Conservation (phyloP, 768 basidiomycete species). For the Polyporus arcularius region DNA sequence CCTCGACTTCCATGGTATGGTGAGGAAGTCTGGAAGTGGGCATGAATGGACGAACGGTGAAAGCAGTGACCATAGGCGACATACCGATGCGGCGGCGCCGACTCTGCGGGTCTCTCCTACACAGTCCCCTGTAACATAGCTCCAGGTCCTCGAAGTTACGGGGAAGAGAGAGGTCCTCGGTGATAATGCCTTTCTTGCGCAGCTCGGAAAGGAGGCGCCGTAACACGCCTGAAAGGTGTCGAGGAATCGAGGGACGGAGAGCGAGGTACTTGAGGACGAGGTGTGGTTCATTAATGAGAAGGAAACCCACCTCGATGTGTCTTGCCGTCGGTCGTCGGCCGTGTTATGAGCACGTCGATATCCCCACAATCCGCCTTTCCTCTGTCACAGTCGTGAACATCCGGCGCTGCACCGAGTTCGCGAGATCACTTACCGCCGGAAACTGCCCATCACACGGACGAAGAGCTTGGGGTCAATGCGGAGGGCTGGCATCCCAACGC, state of each 20-base stretch:
- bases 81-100: conserved; percentile 68
- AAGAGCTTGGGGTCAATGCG: conserved; percentile 68
- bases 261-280: neutral
- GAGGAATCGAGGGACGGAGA: neutral
- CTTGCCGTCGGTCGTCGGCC: conserved; percentile 67
- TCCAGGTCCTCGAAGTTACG: conserved; percentile 70
- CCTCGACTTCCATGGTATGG: conserved; percentile 73
- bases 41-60: neutral
- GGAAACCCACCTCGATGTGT: conserved; percentile 63
- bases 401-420: neutral
- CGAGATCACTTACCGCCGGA: conserved; percentile 54
- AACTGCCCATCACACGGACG: conserved; percentile 92
- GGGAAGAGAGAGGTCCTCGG: conserved; percentile 77
- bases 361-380: conserved; percentile 86
- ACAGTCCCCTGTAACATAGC: conserved; percentile 80
- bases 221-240: conserved; percentile 53
- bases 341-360: conserved; percentile 87
- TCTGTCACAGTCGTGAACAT: conserved; percentile 36
- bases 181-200: conserved; percentile 61
- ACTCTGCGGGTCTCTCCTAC: conserved; percentile 43
- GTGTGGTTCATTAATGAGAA: neutral
- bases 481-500: conserved; percentile 48
- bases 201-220: conserved; percentile 57
- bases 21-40: conserved; percentile 64
- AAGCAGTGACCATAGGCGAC: neutral